These are phyloP conservation scores for Ilex paraguariensis DNA, from an alignment of 305 asterid species.

Conservation along the genomic window DNA sequence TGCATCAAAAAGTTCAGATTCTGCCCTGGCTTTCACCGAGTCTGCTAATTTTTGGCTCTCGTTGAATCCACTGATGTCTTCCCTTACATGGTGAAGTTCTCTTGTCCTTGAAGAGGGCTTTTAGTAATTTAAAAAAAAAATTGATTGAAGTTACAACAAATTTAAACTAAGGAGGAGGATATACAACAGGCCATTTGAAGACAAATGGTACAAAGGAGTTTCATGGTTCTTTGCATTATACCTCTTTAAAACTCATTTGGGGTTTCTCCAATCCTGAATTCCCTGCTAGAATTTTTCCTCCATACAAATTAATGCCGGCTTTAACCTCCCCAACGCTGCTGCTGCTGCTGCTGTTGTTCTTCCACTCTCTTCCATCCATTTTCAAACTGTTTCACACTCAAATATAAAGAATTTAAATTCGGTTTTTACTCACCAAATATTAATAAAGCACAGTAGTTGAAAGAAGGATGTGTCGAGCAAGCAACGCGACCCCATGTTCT, in stretches of 20 bases:
- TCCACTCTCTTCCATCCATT: conserved; percentile 21
- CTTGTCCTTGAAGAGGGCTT: conserved; percentile 31
- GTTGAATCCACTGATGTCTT: conserved; percentile 24
- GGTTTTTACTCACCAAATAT: no score
- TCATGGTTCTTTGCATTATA: conserved; percentile 1
- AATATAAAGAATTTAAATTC: conserved; percentile 4
- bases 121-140: conserved; percentile 12
- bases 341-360: no score
- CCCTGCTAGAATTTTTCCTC: conserved; percentile 29
- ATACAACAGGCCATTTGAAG: no score
- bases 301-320: conserved; percentile 37
- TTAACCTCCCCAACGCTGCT: conserved; percentile 25
- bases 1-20: neutral
- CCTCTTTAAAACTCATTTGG: conserved; percentile 38
- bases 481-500: no score
- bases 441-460: neutral
- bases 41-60: conserved; percentile 37
- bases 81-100: conserved; percentile 50
- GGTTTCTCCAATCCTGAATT: conserved; percentile 28
- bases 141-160: neutral
- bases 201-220: neutral
- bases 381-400: conserved; percentile 2
- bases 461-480: no score
- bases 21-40: conserved; percentile 16
- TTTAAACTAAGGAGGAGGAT: neutral